phyloP scores from a whole-genome alignment of 2,329 filamentous ascomycete genomes.

The Colletotrichum aenigma region DNA sequence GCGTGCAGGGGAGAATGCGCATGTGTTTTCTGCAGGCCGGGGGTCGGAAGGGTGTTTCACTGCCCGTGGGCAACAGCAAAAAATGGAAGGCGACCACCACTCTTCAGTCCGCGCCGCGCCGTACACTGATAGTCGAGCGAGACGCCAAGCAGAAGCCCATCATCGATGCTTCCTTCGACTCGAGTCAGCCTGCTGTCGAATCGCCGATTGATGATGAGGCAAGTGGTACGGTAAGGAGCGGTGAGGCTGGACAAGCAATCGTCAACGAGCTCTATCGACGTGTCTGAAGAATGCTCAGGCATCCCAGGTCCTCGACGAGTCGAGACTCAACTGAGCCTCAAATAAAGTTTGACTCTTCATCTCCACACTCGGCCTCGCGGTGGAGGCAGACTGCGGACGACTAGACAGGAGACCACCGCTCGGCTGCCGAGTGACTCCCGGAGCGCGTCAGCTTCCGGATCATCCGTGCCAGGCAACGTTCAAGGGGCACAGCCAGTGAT shows the following conservation, averaged over 20 bases:
- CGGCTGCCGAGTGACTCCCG: conserved; percentile 13
- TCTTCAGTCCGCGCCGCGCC: neutral
- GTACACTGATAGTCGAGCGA: neutral
- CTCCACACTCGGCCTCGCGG: neutral
- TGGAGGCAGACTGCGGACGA: neutral
- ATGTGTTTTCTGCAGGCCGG: neutral
- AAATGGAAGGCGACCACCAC: neutral
- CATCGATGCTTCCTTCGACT: neutral
- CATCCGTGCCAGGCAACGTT: conserved; percentile 6
- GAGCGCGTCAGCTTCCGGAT: conserved; percentile 20
- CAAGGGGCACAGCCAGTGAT: neutral
- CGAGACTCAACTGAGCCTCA: conserved; percentile 5
- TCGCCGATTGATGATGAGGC: neutral
- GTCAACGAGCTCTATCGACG: neutral
- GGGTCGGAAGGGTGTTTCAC: neutral
- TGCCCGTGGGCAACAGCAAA: neutral
- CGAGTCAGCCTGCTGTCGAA: neutral
- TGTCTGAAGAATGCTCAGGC: neutral
- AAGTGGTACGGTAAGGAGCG: neutral
- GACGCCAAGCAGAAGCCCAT: neutral
- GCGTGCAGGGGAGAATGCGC: neutral
- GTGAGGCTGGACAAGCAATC: conserved; percentile 4
- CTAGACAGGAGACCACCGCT: neutral
- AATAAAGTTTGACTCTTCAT: conserved; percentile 14
- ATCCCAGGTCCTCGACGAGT: conserved; percentile 5